These are phyloP conservation scores for Triticum urartu DNA, from an alignment of 176 grass and related monocot species.

Conservation along the genomic window DNA sequence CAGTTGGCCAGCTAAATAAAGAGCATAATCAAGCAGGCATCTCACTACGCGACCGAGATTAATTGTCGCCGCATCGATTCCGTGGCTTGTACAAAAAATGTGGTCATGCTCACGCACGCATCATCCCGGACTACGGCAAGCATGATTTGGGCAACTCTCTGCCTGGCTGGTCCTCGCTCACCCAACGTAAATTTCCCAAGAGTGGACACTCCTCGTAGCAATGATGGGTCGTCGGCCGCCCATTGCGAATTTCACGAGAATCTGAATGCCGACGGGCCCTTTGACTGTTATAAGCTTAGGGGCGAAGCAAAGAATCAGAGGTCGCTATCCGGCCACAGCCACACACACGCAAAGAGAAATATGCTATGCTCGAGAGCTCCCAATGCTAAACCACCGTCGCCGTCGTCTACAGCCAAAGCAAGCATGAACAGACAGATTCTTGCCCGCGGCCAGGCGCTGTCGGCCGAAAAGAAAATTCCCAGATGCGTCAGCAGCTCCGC, in stretches of 20 bases:
- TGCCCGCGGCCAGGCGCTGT: neutral
- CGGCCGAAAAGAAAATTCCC: neutral
- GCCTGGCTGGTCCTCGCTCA: neutral
- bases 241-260: neutral
- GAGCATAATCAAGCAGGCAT: slow-evolving; percentile 1
- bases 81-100: neutral
- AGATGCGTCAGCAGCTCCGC: neutral
- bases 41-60: neutral
- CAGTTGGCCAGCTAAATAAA: neutral
- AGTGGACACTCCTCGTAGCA: neutral
- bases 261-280: neutral
- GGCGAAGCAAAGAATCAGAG: slow-evolving; percentile 2
- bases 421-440: neutral
- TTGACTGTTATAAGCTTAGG: neutral
- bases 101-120: neutral
- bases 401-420: neutral
- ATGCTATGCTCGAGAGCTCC: neutral
- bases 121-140: neutral
- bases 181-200: neutral
- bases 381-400: neutral
- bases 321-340: neutral
- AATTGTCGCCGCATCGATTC: neutral
- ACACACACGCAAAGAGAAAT: neutral
- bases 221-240: neutral
- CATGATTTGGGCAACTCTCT: neutral